Conservation (phyloP, 2,329 filamentous ascomycete genomes). For the Stachybotrys chlorohalonatus region DNA sequence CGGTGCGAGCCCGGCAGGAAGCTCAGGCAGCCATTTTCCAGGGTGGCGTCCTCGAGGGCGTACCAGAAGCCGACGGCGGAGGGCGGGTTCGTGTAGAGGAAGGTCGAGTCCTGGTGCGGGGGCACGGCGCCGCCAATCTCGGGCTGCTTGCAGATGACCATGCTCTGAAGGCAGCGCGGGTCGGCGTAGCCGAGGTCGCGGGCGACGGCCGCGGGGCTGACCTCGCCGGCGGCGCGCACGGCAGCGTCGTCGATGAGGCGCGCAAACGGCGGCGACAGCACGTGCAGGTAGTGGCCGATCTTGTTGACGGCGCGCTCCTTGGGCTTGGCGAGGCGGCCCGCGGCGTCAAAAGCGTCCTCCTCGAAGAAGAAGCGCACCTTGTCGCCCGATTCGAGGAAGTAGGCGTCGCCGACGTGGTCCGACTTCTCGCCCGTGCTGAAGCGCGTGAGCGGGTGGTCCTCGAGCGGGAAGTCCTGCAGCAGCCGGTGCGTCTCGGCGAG, state of each 20-base stretch:
- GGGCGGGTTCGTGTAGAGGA: conserved; percentile 82
- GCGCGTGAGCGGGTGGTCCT: conserved; percentile 81
- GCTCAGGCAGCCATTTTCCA: conserved; percentile 78
- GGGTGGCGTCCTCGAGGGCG: conserved; percentile 83
- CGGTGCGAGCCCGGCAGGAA: conserved; percentile 78
- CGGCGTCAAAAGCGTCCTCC: conserved; percentile 71
- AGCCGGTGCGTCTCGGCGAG: conserved; percentile 67
- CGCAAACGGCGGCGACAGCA: conserved; percentile 58
- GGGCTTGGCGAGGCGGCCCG: conserved; percentile 61
- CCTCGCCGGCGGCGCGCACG: conserved; percentile 16
- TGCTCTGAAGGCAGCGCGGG: conserved; percentile 76
- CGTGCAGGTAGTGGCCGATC: conserved; percentile 72
- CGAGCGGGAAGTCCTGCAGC: conserved; percentile 67
- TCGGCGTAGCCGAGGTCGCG: conserved; percentile 63
- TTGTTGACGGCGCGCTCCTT: conserved; percentile 85
- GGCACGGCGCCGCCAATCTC: conserved; percentile 90
- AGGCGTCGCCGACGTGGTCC: conserved; percentile 84
- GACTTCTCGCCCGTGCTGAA: conserved; percentile 75
- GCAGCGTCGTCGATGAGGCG: conserved; percentile 42
- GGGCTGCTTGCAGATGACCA: conserved; percentile 98
- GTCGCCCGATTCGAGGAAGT: conserved; percentile 85
- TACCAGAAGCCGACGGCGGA: conserved; percentile 96
- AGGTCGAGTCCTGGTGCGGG: conserved; percentile 86
- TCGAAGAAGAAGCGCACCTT: conserved; percentile 97
- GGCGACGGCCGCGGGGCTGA: conserved; percentile 54